Base-by-base conservation (phyloP, 2,329 filamentous ascomycete species). In the Tolypocladium album region DNA sequence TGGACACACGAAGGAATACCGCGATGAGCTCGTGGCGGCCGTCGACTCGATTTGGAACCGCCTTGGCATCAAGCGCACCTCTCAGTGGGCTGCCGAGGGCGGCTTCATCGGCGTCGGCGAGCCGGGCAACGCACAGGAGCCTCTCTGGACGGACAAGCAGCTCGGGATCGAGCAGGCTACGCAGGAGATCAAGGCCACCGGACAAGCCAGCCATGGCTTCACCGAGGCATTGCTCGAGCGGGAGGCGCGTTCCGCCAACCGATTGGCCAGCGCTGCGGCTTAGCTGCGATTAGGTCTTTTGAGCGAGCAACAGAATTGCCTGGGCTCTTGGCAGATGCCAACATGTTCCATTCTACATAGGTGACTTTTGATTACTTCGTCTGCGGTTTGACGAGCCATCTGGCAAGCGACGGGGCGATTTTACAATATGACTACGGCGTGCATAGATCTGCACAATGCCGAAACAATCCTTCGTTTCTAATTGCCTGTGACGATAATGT, bases 51-150 rank as follows among this genome's bases (percentile, higher is more conserved):
- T 99, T 61, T 99, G 93, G 92, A 84, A 81, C 56, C 85, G 93
- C 69, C 84, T 99, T 2, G 86, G 86, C 62, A 92, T 97, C 76
- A 96, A 95, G 81, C 88, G 93, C 68, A 96, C 93, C 36, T 90
- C 88, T 61, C 89, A 96, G 69, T 99, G 94, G 94, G 89, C 89
- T 38, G 85, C 86, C 17, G 83, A 94, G 70, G 94, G 94, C 55
- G 94, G 94, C 9, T 97, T 97, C 76, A 90, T 97, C 61, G 94
- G 93, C 58, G 94, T 99, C 11, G 94, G 94, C 27, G 88, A 91
- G 64, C 77, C 87, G 61, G 81, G 80, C 56, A 81, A 81, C 59
- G 77, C 76, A 2, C 81, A 83, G 47, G 76, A 84, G 70, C 88
- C 92, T n/a, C 86, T 99, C 47, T 99, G 94, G 94, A 94, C 90